These are phyloP conservation scores for Sechiopsis laciniata DNA, from an alignment of 306 rosid genomes.

Conservation along the genomic window DNA sequence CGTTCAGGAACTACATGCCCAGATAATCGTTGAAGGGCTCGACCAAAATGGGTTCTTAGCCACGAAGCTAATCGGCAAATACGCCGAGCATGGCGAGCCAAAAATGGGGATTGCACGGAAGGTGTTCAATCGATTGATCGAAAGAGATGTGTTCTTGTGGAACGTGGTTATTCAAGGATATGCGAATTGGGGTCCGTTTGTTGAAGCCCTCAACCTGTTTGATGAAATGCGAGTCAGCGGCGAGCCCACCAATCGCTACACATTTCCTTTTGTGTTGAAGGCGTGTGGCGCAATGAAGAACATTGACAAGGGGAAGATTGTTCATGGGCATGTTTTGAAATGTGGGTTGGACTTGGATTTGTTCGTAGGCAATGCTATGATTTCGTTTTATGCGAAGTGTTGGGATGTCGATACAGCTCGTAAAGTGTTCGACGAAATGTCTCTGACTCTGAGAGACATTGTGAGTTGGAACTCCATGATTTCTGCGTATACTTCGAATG, in stretches of 20 bases:
- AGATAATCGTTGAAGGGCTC: conserved; percentile 40
- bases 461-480: conserved; percentile 80
- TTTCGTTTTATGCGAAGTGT: conserved; percentile 56
- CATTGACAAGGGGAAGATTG: conserved; percentile 35
- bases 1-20: conserved; percentile 51
- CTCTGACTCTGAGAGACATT: conserved; percentile 33
- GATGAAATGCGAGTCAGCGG: conserved; percentile 43
- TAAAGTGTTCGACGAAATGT: conserved; percentile 50
- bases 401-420: conserved; percentile 40
- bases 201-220: conserved; percentile 45
- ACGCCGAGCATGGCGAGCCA: conserved; percentile 21
- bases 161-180: conserved; percentile 65
- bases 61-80: conserved; percentile 53
- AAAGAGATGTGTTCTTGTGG: conserved; percentile 68
- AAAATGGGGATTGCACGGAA: conserved; percentile 43
- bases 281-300: conserved; percentile 58
- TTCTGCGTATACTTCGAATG: conserved; percentile 52
- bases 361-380: conserved; percentile 53
- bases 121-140: conserved; percentile 60
- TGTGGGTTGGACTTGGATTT: conserved; percentile 58
- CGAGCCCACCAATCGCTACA: conserved; percentile 40
- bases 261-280: conserved; percentile 67
- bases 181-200: conserved; percentile 55
- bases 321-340: conserved; percentile 60
- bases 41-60: conserved; percentile 49